Conservation (phyloP, 345 rosid genomes). For the Euphorbia tirucalli region DNA sequence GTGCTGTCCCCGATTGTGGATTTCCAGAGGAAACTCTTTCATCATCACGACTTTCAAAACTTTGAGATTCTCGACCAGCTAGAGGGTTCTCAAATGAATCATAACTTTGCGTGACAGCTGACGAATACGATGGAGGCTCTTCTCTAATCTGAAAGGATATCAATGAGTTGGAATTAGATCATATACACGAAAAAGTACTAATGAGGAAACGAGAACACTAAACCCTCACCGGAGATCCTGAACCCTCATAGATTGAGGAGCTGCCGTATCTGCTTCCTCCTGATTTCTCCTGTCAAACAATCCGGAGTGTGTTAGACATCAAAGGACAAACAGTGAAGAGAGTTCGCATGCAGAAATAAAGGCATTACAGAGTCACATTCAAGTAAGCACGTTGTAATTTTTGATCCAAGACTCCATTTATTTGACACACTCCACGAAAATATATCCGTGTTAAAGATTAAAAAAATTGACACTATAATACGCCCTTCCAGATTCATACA, state of each 20-base stretch:
- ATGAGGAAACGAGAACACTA: conserved; percentile 9
- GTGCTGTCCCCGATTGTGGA: conserved; percentile 71
- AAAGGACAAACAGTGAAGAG: neutral
- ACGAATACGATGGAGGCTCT: conserved; percentile 85
- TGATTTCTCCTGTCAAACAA: conserved; percentile 54
- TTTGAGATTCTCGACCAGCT: conserved; percentile 54
- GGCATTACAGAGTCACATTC: neutral
- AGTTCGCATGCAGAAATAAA: neutral
- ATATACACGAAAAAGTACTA: neutral
- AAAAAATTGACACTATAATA: too few relatives aligned
- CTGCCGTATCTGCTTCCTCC: conserved; percentile 52
- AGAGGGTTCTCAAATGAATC: conserved; percentile 81
- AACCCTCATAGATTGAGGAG: conserved; percentile 56
- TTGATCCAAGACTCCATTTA: neutral
- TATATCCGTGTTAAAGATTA: too few relatives aligned
- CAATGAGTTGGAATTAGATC: conserved; percentile 14
- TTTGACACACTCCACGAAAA: neutral
- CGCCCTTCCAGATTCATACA: too few relatives aligned
- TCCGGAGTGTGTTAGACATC: neutral
- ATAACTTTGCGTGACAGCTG: conserved; percentile 50
- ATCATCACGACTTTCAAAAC: conserved; percentile 65
- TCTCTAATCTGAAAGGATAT: conserved; percentile 61
- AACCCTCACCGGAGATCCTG: conserved; percentile 65
- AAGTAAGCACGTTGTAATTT: neutral
- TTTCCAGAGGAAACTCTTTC: conserved; percentile 58